Base-by-base conservation (phyloP, 2,329 filamentous ascomycete genomes). In the Scopulariopsis brevicaulis region DNA sequence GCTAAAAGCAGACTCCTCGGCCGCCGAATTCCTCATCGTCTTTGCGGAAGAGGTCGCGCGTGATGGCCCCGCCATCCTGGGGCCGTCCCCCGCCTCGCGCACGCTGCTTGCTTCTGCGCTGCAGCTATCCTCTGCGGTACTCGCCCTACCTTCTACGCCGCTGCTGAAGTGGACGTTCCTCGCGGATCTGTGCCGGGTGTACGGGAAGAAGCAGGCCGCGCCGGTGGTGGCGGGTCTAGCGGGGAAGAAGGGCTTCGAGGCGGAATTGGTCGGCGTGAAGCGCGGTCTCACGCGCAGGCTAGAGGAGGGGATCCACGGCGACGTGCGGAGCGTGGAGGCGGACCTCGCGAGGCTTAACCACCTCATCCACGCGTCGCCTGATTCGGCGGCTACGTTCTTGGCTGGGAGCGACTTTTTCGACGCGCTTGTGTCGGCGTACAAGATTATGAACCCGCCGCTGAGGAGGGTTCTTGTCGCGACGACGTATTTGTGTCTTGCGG, bases 401-500 rank as follows among this genome's bases (percentile, higher is more conserved):
- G 87, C 87, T 0, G 93, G 93, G 1, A 91, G 88, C 55, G 93
- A 96, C 70, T 93, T 94, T 64, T 71, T 96, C 22, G 93, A 96
- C 68, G 83, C 87, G 0, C 77, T 96, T 14, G 75, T 83, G 43
- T 74, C 74, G 55, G 84, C 84, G 61, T 92, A 86, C 69, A 78
- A 75, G 54, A 78, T 85, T 59, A 84, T 82, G 69, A 82, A 85
- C 59, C 79, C 81, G 20, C 77, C 79, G 0, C 65, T 91, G 51
- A 82, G 85, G 59, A 87, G 82, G 62, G 78, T 81, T 18, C 79
- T 96, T 34, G 78, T 92, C 53, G 83, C 87, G 1, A 86, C 87
- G 3, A 75, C 83, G 14, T 96, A 94, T 66, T 75, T 96, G 3
- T 87, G 87, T 46, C 74, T 96, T 0, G 72, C 84, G 2, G 86